These are phyloP conservation scores for Aegilops bicornis DNA, from an alignment of 176 grass and related monocot genomes.

Conservation along the genomic window DNA sequence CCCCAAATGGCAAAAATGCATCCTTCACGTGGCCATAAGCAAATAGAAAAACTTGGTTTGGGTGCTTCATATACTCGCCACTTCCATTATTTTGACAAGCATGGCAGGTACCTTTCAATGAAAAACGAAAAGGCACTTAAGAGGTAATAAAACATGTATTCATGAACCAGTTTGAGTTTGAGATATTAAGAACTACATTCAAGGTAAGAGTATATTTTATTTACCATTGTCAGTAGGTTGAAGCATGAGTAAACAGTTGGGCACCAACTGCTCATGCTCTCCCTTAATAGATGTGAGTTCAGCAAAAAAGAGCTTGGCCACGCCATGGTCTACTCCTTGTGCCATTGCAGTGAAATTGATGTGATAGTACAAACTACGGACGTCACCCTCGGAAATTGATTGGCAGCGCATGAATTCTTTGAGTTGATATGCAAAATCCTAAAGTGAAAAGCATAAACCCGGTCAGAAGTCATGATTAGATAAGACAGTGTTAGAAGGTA, in stretches of 20 bases:
- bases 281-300: background rate
- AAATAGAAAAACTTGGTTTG: background rate
- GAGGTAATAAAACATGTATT: background rate
- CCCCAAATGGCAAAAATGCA: background rate
- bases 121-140: no score
- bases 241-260: background rate
- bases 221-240: background rate
- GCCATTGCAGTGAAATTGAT: background rate
- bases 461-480: background rate
- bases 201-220: background rate
- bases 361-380: background rate
- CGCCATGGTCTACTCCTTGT: background rate
- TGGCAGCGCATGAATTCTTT: background rate
- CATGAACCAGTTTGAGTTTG: background rate
- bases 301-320: background rate
- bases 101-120: background rate
- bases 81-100: slow-evolving; percentile 7
- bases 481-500: background rate
- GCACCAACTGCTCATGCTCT: background rate
- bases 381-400: background rate
- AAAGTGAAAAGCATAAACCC: background rate
- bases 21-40: background rate
- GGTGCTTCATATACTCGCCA: background rate
- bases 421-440: slow-evolving; percentile 1
- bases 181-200: background rate